Conservation (phyloP, 2,329 filamentous ascomycete genomes). For the Botrytis sinoallii region DNA sequence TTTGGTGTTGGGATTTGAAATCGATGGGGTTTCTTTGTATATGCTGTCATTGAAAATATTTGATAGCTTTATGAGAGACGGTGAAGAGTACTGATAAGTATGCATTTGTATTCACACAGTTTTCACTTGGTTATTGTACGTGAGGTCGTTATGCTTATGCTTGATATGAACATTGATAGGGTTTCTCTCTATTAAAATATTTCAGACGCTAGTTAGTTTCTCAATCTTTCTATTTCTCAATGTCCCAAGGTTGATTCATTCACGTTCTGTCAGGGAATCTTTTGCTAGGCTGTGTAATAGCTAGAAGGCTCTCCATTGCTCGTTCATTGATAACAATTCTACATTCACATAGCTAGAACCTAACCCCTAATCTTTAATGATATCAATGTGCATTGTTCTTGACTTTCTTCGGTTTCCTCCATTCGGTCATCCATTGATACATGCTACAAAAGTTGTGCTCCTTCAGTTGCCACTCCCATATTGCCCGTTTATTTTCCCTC, state of each 20-base stretch:
- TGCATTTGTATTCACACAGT: too few relatives aligned
- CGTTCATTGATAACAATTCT: too few relatives aligned
- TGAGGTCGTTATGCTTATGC: too few relatives aligned
- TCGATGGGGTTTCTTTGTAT: not conserved
- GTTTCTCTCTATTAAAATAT: not conserved
- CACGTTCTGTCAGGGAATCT: accelerated
- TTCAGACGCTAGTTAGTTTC: not conserved
- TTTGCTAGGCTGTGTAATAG: not conserved
- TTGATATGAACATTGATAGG: not conserved
- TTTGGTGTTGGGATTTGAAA: not conserved
- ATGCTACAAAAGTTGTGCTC: not conserved
- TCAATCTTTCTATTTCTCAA: not conserved
- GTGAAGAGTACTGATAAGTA: too few relatives aligned
- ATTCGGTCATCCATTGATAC: not conserved
- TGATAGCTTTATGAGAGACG: too few relatives aligned
- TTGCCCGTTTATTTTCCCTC: too few relatives aligned
- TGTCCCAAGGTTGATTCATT: not conserved
- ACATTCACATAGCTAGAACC: not conserved
- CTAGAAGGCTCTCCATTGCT: too few relatives aligned
- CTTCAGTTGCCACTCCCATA: too few relatives aligned
- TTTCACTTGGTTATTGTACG: too few relatives aligned
- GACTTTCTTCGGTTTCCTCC: not conserved
- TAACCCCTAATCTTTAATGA: not conserved
- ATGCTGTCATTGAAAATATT: too few relatives aligned
- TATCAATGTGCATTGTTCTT: not conserved